Evolutionary conservation across 2,329 filamentous ascomycete species (phyloP).

Genomic region (Sporothrix humicola): DNA sequence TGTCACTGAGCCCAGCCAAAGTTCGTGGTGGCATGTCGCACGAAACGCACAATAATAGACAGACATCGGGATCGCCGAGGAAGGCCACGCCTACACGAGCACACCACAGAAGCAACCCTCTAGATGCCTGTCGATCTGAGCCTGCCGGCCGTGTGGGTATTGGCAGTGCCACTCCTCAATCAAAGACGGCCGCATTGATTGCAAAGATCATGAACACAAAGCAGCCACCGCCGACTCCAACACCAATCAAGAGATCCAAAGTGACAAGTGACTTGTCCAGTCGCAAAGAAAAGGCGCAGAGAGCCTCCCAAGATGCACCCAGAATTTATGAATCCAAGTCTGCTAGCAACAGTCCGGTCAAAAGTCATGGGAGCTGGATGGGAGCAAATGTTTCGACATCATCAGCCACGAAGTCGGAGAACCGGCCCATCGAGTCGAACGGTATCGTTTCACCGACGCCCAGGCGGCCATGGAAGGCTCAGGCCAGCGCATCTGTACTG

Average conservation of each 20-base stretch:
- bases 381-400: neutral
- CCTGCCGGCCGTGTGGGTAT: slow-evolving; percentile 26
- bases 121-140: slow-evolving; percentile 7
- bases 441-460: slow-evolving; percentile 12
- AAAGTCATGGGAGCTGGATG: neutral
- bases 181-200: slow-evolving; percentile 36
- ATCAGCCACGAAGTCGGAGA: neutral
- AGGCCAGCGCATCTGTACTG: neutral
- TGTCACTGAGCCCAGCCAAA: slow-evolving; percentile 24
- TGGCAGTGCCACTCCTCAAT: slow-evolving; percentile 29
- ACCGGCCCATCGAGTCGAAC: neutral
- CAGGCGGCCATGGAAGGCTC: slow-evolving; percentile 17
- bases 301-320: neutral
- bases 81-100: slow-evolving; percentile 13
- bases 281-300: neutral
- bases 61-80: neutral
- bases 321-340: neutral
- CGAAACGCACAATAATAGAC: neutral
- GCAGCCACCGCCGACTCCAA: slow-evolving; percentile 7
- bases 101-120: neutral
- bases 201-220: slow-evolving; percentile 35
- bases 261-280: neutral
- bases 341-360: neutral
- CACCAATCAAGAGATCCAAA: neutral
- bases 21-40: neutral